Evolutionary conservation across 306 rosid species (phyloP), one percentile per base, ranked within the genome.

Genomic region (Cucumis melo): DNA sequence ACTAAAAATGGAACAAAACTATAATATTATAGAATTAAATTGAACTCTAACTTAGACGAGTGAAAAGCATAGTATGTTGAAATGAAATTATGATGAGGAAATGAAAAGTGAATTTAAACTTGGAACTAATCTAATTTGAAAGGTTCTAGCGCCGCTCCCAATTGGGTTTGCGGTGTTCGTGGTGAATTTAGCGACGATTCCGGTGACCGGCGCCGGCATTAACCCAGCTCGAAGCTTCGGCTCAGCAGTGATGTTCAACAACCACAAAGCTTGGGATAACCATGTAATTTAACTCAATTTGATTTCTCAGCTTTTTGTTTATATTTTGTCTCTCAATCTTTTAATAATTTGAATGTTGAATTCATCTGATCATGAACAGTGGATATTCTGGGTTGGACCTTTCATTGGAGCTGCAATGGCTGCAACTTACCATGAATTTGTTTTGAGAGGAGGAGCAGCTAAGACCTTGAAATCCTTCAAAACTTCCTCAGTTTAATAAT

Each of bases 351-450:
- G 39, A 17, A 66, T 32, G 4, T 41, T 44, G 27, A 8, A 36
- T 8, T 36, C 1, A 32, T 10, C 5, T 67, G 24, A 1, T 23
- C 20, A 21, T 23, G 38, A 21, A 44, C 84, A 87, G 90, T 85
- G 90, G 90, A 77, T 87, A 74, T 87, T 87, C 77, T 87, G 90
- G 90, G 82, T 82, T 1, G 90, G 90, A 63, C 90, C 90, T 20
- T 87, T 85, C 84, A 77, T 83, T 7, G 90, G 88, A 79, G 88
- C 90, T 72, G 88, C 88, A 48, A 85, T 87, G 23, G 90, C 90
- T 36, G 90, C 90, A 15, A 58, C 84, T 39, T 87, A 87, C 81
- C 88, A 87, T 76, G 85, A 81, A 84, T 59, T 34, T 16, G 17
- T 76, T 20, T 10, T 76, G 24, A 76, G 79, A 76, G 79, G 67